Evolutionary conservation across 208 protist genomes (phyloP), one percentile per base, ranked within the genome.

Genomic region (Crithidia bombi): DNA sequence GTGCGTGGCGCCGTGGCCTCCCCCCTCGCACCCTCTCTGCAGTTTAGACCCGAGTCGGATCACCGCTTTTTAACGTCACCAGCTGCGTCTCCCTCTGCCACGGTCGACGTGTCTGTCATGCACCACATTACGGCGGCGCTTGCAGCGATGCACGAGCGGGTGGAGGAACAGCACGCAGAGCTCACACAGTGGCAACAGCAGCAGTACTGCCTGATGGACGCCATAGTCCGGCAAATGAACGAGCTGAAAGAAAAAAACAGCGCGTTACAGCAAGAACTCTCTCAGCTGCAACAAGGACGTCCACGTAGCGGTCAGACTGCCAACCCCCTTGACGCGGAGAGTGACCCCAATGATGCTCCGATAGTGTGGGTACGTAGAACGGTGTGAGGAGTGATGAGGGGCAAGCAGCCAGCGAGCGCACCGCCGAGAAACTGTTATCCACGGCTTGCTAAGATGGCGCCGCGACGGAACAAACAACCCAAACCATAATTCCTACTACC

Each of bases 121-220:
- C 78, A 70, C 33, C 75, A 82, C 65, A 25, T 86, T 15, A 32
- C 72, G 35, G 47, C 33, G 36, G 75, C 74, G 12, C 72, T 87
- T 3, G 50, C 64, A 6, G 59, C 70, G 17, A 68, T 85, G 23
- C 63, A 86, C 39, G 46, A 56, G 19, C 72, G 73, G 33, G 62
- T 80, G 28, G 58, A 85, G 21, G 68, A 82, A 23, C 75, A 85
- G 36, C 75, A 82, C 10, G 47, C 57, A 12, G 58, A 54, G 25
- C 47, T 81, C 39, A 49, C 64, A 7, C 72, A 28, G 38, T 75
- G 73, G 30, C 78, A 78, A 36, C 43, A 56, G 32, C 72, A 72
- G 43, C 71, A 59, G 46, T 76, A 67, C 43, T 5, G 35, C 10
- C 49, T 86, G 28, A 75, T 85, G 69, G 23, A 50, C 19, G 65